Evolutionary conservation across 305 asterid species (phyloP).

Genomic region (Ruellia speciosa): DNA sequence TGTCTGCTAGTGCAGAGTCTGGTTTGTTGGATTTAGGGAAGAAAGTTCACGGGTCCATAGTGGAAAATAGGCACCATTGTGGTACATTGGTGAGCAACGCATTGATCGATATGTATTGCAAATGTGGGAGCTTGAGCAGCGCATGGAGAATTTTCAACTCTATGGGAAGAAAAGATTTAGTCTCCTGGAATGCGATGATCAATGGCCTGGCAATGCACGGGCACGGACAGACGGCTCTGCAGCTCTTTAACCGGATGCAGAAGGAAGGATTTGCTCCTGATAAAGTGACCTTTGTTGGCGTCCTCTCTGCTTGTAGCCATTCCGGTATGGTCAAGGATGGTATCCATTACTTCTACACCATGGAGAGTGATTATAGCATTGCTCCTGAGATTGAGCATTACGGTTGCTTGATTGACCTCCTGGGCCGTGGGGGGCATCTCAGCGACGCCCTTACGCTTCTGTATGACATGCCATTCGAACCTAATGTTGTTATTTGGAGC

Average conservation of each 20-base stretch:
- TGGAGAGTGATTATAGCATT: conserved; percentile 51
- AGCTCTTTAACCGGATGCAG: conserved; percentile 47
- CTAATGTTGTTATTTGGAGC: conserved; percentile 66
- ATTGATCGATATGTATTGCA: conserved; percentile 70
- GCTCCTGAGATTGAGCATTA: conserved; percentile 66
- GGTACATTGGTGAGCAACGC: conserved; percentile 47
- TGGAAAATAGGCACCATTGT: conserved; percentile 23
- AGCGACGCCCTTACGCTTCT: conserved; percentile 54
- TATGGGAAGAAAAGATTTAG: conserved; percentile 42
- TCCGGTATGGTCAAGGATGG: conserved; percentile 60
- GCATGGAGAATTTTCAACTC: conserved; percentile 45
- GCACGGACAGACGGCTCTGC: conserved; percentile 48
- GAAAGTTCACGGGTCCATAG: conserved; percentile 44
- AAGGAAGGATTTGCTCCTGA: conserved; percentile 59
- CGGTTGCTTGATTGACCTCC: conserved; percentile 73
- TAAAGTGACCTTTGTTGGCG: conserved; percentile 57
- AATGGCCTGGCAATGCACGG: conserved; percentile 77
- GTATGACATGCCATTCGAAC: conserved; percentile 61
- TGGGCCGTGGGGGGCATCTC: conserved; percentile 74
- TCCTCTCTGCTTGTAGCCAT: conserved; percentile 65
- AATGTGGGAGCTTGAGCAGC: conserved; percentile 59
- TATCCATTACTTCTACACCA: conserved; percentile 38
- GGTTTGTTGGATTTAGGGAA: conserved; percentile 60
- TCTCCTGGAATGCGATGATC: conserved; percentile 77
- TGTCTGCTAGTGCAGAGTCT: conserved; percentile 63